Evolutionary conservation across 495 filamentous ascomycete species (phyloP), one percentile per base, ranked within the genome.

Genomic region (Hypoxylon fuscum): DNA sequence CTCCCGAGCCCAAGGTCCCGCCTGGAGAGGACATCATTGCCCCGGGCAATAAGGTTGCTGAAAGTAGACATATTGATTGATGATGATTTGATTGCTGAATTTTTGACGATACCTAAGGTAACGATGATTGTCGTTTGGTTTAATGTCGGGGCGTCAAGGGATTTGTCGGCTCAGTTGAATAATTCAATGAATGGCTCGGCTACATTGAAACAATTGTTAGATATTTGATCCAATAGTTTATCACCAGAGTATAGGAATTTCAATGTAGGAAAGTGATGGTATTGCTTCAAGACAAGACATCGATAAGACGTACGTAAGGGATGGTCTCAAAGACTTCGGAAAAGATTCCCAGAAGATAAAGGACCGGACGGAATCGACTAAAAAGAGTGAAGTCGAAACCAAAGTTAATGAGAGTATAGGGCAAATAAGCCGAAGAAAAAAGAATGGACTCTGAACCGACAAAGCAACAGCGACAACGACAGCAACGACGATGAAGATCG

Each of bases 361-460:
- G 41, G 80, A 83, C 64, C 56, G 81, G 78, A 81, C 77, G 73
- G 79, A 66, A 72, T 76, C 80, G 76, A 80, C 78, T 80, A 59
- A 73, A 93, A 91, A 83, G 90, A 93, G 84, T 92, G 90, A 92
- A 93, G 90, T 87, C 84, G 88, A 83, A 76, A 83, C 84, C 81
- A 81, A 66, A 64, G 48, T 59, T 66, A 67, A 72, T 62, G 62
- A 60, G 54, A 70, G 75, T 68, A 62, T 59, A 50, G 40, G n/a
- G 54, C 34, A 35, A 64, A 54, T 65, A 71, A 47, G 67, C 62
- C 48, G 50, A 58, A 15, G 49, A 32, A 57, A 62, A 71, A 74
- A 20, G 70, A 65, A 71, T 58, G 71, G 70, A 63, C 58, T 62
- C 60, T 58, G 59, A 66, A 62, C 62, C 54, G 50, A 62, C 58